Base-by-base conservation (phyloP, 1,284 basidiomycete genomes). In the Cryptococcus sp. region DNA sequence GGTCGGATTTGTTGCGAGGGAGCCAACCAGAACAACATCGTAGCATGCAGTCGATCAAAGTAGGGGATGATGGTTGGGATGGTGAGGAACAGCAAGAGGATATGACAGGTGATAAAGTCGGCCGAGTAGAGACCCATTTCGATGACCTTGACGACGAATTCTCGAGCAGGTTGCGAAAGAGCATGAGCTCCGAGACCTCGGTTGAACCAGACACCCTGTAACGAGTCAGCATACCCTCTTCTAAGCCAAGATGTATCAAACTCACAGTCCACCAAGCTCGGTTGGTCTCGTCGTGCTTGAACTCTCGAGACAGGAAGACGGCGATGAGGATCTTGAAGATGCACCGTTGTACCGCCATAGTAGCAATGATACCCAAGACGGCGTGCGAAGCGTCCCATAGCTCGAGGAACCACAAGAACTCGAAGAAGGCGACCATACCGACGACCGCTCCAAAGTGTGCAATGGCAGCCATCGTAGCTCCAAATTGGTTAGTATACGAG, bases 251-350 rank as follows among this genome's bases (percentile, higher is more conserved):
- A 5, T 21, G 5, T 7, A n/a, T n/a, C n/a, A n/a, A n/a, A 56
- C 56, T 48, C 36, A 60, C 66, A 53, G 90, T 93, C 92, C 92
- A 97, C 91, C 91, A 97, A 9, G 91, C 91, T 28, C 90, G 80
- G 75, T 95, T 97, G 19, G 89, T 92, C 76, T 95, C 91, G 69
- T 97, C 92, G 66, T 94, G 89, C 76, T 95, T 95, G 80, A 94
- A 93, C 74, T 97, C 92, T 57, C 92, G 84, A 28, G 89, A 87
- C 36, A 97, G 77, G 80, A 93, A 89, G 48, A 93, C 84, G 1
- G 91, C 78, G 61, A 97, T 95, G 55, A 94, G 76, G 50, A 91
- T 79, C 77, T 97, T 97, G 80, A 91, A 85, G 57, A 95, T 75
- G 23, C 86, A 86, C 51, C 92, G 83, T 71, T 97, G 90, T 47